Evolutionary conservation across 306 rosid genomes (phyloP).

Genomic region (Oemleria cerasiformis): DNA sequence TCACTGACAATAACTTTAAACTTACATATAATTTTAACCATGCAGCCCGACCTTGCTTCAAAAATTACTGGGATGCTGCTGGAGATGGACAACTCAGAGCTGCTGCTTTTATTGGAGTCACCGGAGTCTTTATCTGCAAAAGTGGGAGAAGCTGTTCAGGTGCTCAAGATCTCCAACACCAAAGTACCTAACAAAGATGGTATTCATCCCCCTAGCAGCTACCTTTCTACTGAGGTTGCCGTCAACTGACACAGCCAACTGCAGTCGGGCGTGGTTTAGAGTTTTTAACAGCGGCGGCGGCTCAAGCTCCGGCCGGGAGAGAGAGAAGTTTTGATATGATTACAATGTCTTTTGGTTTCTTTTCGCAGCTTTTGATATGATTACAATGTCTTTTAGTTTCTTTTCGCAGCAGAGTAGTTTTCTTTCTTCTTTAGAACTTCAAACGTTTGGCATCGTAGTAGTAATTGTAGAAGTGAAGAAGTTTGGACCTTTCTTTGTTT

Average conservation of each 20-base stretch:
- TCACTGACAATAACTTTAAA: background rate
- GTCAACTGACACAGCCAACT: slow-evolving; percentile 48
- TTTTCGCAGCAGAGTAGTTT: background rate
- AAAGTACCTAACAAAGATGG: slow-evolving; percentile 61
- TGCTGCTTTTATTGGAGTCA: slow-evolving; percentile 74
- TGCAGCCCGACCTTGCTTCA: slow-evolving; percentile 72
- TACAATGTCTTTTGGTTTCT: slow-evolving; percentile 23
- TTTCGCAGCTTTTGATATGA: no score
- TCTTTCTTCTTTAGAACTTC: slow-evolving; percentile 8
- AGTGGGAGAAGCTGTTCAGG: slow-evolving; percentile 81
- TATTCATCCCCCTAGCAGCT: slow-evolving; percentile 39
- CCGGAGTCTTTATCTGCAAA: slow-evolving; percentile 69
- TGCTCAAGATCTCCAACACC: slow-evolving; percentile 61
- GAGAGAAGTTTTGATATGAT: slow-evolving; percentile 22
- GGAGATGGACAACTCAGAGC: slow-evolving; percentile 88
- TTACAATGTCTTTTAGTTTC: background rate
- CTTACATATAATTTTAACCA: background rate
- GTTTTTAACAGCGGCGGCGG: background rate
- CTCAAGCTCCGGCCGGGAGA: slow-evolving; percentile 12
- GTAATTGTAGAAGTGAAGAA: slow-evolving; percentile 20
- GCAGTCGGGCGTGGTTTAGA: slow-evolving; percentile 8
- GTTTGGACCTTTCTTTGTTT: slow-evolving; percentile 3
- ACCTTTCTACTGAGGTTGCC: slow-evolving; percentile 72
- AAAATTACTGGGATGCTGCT: slow-evolving; percentile 93
- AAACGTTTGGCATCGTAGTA: slow-evolving; percentile 7